phyloP scores from a whole-genome alignment of 371 early-diverging fungal genomes.

The Mucor irregularis region DNA sequence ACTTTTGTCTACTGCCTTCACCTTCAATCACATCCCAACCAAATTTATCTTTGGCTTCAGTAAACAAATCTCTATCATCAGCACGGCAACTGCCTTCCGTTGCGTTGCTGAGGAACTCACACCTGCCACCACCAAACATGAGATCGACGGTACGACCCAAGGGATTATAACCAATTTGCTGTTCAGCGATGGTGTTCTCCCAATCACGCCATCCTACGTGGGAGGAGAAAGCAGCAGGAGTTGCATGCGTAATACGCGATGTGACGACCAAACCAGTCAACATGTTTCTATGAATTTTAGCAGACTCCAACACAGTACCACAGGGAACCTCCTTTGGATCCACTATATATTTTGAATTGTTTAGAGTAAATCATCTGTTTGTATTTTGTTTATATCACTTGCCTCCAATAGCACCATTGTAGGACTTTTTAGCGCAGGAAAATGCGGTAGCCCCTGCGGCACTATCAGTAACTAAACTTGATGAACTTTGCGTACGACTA shows the following conservation, averaged over 20 bases:
- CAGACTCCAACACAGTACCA: slow-evolving; percentile 93
- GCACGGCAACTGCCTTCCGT: slow-evolving; percentile 62
- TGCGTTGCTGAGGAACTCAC: slow-evolving; percentile 76
- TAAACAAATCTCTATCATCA: slow-evolving; percentile 70
- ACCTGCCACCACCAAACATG: slow-evolving; percentile 90
- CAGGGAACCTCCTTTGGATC: slow-evolving; percentile 70
- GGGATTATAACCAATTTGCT: slow-evolving; percentile 84
- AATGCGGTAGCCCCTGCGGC: slow-evolving; percentile 97
- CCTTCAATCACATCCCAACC: slow-evolving; percentile 55
- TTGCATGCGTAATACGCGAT: slow-evolving; percentile 91
- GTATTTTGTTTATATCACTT: background rate
- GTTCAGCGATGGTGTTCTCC: slow-evolving; percentile 85
- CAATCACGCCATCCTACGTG: slow-evolving; percentile 78
- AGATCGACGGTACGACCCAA: slow-evolving; percentile 84
- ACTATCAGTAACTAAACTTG: slow-evolving; percentile 88
- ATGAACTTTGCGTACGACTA: slow-evolving; percentile 82
- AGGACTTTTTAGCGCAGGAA: slow-evolving; percentile 81
- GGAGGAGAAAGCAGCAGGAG: slow-evolving; percentile 77
- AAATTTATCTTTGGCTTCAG: slow-evolving; percentile 44
- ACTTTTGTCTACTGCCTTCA: slow-evolving; percentile 50
- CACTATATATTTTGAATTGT: slow-evolving; percentile 30
- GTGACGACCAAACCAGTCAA: slow-evolving; percentile 91
- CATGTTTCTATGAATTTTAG: slow-evolving; percentile 73
- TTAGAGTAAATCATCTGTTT: background rate
- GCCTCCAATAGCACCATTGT: slow-evolving; percentile 88